Base-by-base conservation (phyloP, 305 asterid species). In the Plantago coronopus region DNA sequence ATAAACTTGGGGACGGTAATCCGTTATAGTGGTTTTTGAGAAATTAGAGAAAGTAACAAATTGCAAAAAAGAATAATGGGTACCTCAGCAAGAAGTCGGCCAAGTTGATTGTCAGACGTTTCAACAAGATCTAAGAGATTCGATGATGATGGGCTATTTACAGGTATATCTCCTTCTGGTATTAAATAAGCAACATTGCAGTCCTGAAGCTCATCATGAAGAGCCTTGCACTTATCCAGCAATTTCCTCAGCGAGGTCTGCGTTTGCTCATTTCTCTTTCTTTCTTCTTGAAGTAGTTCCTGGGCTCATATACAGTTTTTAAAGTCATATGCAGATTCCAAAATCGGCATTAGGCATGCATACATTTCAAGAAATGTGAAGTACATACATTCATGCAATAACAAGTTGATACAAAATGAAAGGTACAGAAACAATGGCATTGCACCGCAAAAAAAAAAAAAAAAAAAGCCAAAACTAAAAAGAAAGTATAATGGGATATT, bases 31-130 rank as follows among this genome's bases (percentile, higher is more conserved):
- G 15, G 38, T 42, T 4, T 13, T 62, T 7, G 23, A 13, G 60
- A 20, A 50, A 48, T 25, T 49, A 57, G 31, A 8, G 7, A 50
- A 27, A 34, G 40, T 37, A 42, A 68, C 67, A 51, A 49, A 21
- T 17, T 20, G 25, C 54, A 64, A 68, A 27, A 51, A 44, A n/a
- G n/a, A n/a, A n/a, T 45, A 34, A 45, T 59, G 54, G 64, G 61
- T 86, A 93, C 99, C 97, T 94, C 85, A n/a, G 95, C 71, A 64
- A 94, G 78, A 61, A 94, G 86, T 67, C 64, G 69, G 72, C 78
- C 73, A 50, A 89, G 82, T 72, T 81, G 91, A 79, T 80, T 68
- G 67, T 89, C 95, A 31, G 87, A 84, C 59, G 81, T 70, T 38
- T 73, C 72, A 49, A 78, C 62, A 43, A 76, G 67, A 31, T 87